Evolutionary conservation across 495 filamentous ascomycete species (phyloP).

Genomic region (Penicillium verhagenii): DNA sequence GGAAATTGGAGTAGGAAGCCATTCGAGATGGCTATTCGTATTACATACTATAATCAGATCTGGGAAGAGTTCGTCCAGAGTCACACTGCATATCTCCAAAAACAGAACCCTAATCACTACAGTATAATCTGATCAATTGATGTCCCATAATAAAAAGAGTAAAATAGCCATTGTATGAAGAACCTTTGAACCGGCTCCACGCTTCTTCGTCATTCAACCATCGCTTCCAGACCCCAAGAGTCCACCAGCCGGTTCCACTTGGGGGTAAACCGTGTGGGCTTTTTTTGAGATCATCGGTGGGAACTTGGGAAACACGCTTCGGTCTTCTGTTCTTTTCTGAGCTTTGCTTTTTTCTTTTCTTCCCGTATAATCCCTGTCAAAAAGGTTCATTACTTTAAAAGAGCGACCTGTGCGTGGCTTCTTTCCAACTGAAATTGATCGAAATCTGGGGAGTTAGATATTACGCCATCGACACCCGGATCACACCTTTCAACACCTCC

Average conservation of each 20-base stretch:
- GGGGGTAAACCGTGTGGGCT: slow-evolving; percentile 9
- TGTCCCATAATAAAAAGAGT: neutral
- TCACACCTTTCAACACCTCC: slow-evolving; percentile 21
- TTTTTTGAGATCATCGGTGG: slow-evolving; percentile 17
- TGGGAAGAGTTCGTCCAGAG: too few relatives aligned
- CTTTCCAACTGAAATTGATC: neutral
- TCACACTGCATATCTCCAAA: too few relatives aligned
- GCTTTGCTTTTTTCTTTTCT: neutral
- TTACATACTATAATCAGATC: too few relatives aligned
- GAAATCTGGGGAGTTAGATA: slow-evolving; percentile 28
- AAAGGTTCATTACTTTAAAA: neutral
- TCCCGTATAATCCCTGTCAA: neutral
- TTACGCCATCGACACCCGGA: slow-evolving; percentile 28
- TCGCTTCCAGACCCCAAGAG: slow-evolving; percentile 37
- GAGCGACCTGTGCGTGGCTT: slow-evolving; percentile 7
- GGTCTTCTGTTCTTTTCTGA: slow-evolving; percentile 4
- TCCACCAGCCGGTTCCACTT: slow-evolving; percentile 16
- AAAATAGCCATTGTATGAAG: neutral
- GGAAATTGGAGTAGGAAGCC: neutral
- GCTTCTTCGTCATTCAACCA: slow-evolving; percentile 26
- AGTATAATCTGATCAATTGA: neutral
- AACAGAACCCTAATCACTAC: neutral
- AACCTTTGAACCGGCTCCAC: slow-evolving; percentile 19
- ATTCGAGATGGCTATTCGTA: too few relatives aligned
- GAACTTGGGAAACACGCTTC: neutral